These are phyloP conservation scores for Candolleomyces aberdarensis DNA, from an alignment of 768 basidiomycete species.

Conservation along the genomic window DNA sequence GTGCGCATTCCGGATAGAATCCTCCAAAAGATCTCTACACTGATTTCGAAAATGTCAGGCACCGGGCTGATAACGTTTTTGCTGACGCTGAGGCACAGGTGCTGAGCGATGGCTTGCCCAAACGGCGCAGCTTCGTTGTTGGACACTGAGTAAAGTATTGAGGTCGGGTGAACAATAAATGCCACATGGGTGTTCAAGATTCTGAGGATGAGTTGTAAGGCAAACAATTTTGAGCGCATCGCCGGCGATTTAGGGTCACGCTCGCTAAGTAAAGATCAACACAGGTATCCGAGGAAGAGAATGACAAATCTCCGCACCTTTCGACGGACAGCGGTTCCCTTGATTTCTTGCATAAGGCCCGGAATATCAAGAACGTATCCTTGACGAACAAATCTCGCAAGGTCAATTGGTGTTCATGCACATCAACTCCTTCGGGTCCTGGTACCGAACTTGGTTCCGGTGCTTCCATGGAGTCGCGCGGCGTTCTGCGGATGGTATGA, in stretches of 20 bases:
- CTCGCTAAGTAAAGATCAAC: constrained; percentile 53
- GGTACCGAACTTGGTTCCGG: background rate
- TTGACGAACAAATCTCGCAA: constrained; percentile 92
- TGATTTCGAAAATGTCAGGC: constrained; percentile 95
- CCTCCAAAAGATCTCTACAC: constrained; percentile 98
- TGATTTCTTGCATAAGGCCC: constrained; percentile 94
- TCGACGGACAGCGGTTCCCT: constrained; percentile 96
- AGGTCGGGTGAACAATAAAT: constrained; percentile 81
- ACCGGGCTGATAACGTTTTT: constrained; percentile 95
- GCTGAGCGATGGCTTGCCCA: constrained; percentile 92
- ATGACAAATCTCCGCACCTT: constrained; percentile 52
- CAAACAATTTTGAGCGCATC: constrained; percentile 95
- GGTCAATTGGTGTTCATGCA: constrained; percentile 44
- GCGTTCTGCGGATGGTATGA: background rate
- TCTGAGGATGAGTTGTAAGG: constrained; percentile 89
- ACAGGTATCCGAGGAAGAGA: background rate
- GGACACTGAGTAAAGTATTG: constrained; percentile 91
- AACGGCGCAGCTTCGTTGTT: constrained; percentile 87
- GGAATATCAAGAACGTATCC: constrained; percentile 96
- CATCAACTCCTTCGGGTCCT: background rate
- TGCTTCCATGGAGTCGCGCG: background rate
- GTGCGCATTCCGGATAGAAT: constrained; percentile 92
- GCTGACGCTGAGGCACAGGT: constrained; percentile 88
- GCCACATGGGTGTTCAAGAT: constrained; percentile 90
- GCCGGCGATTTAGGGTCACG: constrained; percentile 95